These are phyloP conservation scores for Tremellales sp. DNA, from an alignment of 1,284 basidiomycete genomes.

Conservation along the genomic window DNA sequence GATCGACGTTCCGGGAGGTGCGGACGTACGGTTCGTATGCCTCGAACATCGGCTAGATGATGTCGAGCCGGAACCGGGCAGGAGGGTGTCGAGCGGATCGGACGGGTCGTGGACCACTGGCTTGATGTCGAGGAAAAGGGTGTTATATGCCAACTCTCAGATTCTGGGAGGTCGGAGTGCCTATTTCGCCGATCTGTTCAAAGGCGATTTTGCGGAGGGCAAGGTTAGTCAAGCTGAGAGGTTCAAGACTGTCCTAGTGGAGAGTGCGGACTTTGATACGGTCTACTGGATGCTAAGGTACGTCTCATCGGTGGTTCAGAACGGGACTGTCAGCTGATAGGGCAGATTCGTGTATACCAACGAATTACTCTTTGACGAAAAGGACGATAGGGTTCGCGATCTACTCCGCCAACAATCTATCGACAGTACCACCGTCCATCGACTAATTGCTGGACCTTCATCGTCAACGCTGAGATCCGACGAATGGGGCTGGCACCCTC, in stretches of 20 bases:
- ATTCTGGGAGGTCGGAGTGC: conserved; percentile 68
- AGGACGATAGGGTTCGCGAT: conserved; percentile 50
- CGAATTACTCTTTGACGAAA: conserved; percentile 36
- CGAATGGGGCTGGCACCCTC: conserved; percentile 59
- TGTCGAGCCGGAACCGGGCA: not conserved
- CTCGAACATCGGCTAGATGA: conserved; percentile 56
- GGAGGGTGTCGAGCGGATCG: not conserved
- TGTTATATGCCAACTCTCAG: conserved; percentile 76
- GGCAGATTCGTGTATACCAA: conserved; percentile 72
- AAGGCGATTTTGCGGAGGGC: conserved; percentile 65
- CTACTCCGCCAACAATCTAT: conserved; percentile 24
- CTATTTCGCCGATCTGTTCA: conserved; percentile 74
- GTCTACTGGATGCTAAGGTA: conserved; percentile 68
- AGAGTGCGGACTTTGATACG: conserved; percentile 76
- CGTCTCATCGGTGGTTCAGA: conserved; percentile 1
- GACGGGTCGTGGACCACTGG: not conserved
- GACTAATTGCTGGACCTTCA: no score
- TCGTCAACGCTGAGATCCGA: no score
- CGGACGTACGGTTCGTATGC: conserved; percentile 63
- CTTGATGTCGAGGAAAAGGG: conserved; percentile 24
- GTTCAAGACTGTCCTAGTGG: conserved; percentile 53
- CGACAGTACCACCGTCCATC: conserved; percentile 50
- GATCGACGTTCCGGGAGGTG: conserved; percentile 45
- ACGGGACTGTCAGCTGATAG: not conserved
- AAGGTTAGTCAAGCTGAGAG: conserved; percentile 24